Base-by-base conservation (phyloP, 495 filamentous ascomycete genomes). In the Talaromyces nanjingensis region DNA sequence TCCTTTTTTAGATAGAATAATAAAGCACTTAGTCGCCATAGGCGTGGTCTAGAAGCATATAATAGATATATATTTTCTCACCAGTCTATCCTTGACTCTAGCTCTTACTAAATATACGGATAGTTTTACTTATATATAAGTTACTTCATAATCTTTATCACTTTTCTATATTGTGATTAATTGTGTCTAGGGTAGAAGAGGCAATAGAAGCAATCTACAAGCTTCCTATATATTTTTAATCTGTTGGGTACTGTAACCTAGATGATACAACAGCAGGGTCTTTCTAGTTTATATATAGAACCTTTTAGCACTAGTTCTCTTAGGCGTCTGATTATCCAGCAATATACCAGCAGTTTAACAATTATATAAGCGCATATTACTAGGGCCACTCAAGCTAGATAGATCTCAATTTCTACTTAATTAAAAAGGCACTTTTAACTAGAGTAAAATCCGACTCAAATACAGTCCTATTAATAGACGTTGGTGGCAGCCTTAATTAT, bases 341-440 rank as follows among this genome's bases (percentile, higher is more conserved):
- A 1, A 62, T 68, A 20, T 69, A 62, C n/a, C 62, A 65, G 22
- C 69, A 76, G 16, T 84, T 86, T 73, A 83, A 77, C 66, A 70
- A 77, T 60, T 77, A 80, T 66, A 84, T 85, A 81, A 71, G 72
- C 6, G 82, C 71, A 18, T 84, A 81, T 67, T 70, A 71, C 42
- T 73, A 77, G 2, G 83, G 81, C 0, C 74, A 78, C 3, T 74
- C 81, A 8, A 76, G 73, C 27, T 86, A 82, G 83, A 77, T 83
- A 67, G 81, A 84, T 63, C 53, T 64, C 0, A 75, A 74, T 7
- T 81, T 82, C 68, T 84, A 80, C 64, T 78, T 82, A 2, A 76
- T 84, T 0, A 57, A 67, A 24, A 69, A 76, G 20, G 70, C 66
- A 0, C 74, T 84, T 0, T 37, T 37, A 37, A 42, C 71, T 11